Percentiles rank a stretch among this genome's conserved stretches.
Evolutionary conservation across 192 early-diverging fungal genomes (phyloP).

Genomic region (Podila clonocystis): DNA sequence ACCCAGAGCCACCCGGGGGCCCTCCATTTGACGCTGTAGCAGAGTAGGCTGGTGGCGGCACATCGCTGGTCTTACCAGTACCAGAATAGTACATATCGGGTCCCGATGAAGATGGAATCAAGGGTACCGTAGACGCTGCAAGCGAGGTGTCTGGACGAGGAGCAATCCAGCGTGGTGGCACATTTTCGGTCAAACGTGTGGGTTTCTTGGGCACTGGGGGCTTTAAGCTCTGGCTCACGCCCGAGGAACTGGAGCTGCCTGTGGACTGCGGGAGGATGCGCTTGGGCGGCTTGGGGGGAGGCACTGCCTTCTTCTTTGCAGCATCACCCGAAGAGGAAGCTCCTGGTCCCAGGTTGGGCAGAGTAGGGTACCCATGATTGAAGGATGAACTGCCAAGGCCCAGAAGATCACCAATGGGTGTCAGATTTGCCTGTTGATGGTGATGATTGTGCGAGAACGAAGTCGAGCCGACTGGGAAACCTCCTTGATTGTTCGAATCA

Average conservation of each 20-base stretch:
- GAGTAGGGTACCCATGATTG: no score
- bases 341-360: neutral
- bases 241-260: constrained; percentile 46
- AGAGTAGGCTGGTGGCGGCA: neutral
- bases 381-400: constrained; percentile 14
- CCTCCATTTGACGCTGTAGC: neutral
- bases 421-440: constrained; percentile 11
- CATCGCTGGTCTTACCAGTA: neutral
- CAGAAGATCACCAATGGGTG: constrained; percentile 39
- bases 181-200: constrained; percentile 13
- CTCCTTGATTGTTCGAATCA: constrained; percentile 18
- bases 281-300: constrained; percentile 45
- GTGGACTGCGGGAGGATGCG: constrained; percentile 44
- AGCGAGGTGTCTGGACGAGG: constrained; percentile 20
- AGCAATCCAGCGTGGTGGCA: constrained; percentile 40
- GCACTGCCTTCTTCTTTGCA: constrained; percentile 13
- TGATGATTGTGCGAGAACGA: constrained; percentile 16
- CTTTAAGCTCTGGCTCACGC: constrained; percentile 31
- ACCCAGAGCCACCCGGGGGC: neutral
- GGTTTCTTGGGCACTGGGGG: constrained; percentile 49
- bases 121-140: constrained; percentile 1
- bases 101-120: constrained; percentile 10
- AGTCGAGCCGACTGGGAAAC: constrained; percentile 16
- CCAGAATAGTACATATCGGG: constrained; percentile 10
- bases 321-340: neutral